Conservation (phyloP, 331 rosid species). For the Arachis monticola region DNA sequence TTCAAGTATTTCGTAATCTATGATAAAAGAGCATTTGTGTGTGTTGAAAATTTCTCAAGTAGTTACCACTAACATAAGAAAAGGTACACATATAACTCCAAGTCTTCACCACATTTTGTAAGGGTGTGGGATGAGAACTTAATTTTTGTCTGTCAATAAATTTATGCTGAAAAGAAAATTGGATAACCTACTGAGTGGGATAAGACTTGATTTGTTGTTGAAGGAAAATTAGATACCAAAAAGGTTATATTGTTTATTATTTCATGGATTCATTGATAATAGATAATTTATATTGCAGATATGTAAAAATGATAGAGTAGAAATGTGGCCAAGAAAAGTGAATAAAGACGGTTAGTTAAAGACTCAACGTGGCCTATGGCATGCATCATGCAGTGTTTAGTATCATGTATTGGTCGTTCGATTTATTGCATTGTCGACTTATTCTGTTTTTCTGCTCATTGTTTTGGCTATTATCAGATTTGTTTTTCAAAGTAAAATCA, state of each 20-base stretch:
- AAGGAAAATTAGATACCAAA: neutral
- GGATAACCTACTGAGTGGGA: neutral
- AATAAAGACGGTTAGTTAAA: neutral
- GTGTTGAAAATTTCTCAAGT: neutral
- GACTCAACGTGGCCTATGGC: neutral
- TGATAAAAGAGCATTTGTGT: neutral
- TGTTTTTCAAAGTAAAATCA: neutral
- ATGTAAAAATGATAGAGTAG: neutral
- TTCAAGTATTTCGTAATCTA: neutral
- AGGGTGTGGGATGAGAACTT: neutral
- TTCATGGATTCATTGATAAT: neutral
- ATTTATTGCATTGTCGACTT: neutral
- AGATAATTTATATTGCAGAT: neutral
- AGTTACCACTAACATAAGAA: neutral
- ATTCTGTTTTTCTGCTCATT: constrained; percentile 17
- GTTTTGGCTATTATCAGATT: constrained; percentile 1
- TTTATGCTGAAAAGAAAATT: neutral
- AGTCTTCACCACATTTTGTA: neutral
- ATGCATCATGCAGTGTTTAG: neutral
- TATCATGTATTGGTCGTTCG: neutral
- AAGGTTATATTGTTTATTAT: neutral
- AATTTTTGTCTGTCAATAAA: neutral
- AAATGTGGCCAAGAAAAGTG: neutral
- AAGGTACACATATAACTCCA: too few relatives aligned
- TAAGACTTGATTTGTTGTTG: neutral